Evolutionary conservation across 2,329 filamentous ascomycete species (phyloP).

Genomic region (Pseudogymnoascus sp.): DNA sequence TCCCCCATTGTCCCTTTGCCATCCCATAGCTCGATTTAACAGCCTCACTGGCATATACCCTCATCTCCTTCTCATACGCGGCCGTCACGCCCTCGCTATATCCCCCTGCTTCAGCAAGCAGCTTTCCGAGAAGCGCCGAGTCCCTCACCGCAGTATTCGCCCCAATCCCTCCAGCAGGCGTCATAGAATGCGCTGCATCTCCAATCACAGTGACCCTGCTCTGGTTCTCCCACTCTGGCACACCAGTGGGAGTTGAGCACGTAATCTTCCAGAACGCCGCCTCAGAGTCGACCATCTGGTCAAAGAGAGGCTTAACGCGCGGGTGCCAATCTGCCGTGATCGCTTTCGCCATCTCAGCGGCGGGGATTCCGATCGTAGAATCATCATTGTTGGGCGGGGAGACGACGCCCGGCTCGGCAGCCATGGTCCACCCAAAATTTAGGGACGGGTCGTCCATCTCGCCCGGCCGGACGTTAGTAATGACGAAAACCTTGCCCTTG

Average conservation of each 20-base stretch:
- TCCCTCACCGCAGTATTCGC: slow-evolving; percentile 50
- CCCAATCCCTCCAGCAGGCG: slow-evolving; percentile 46
- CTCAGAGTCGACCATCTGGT: slow-evolving; percentile 47
- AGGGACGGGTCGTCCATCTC: slow-evolving; percentile 51
- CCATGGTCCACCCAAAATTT: slow-evolving; percentile 58
- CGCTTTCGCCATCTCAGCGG: slow-evolving; percentile 49
- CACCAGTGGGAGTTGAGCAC: slow-evolving; percentile 49
- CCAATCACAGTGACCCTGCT: slow-evolving; percentile 50
- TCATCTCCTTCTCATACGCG: slow-evolving; percentile 55
- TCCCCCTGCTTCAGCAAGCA: slow-evolving; percentile 45
- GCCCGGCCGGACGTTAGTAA: slow-evolving; percentile 54
- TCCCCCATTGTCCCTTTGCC: slow-evolving; percentile 37
- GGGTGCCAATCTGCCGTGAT: slow-evolving; percentile 49
- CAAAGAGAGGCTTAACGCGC: slow-evolving; percentile 47
- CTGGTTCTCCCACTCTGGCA: slow-evolving; percentile 52
- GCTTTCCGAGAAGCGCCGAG: slow-evolving; percentile 43
- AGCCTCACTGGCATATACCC: slow-evolving; percentile 48
- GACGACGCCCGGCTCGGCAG: slow-evolving; percentile 48
- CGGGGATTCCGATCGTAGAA: slow-evolving; percentile 46
- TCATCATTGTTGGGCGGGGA: slow-evolving; percentile 51
- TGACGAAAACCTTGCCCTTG: slow-evolving; percentile 43
- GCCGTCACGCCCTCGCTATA: slow-evolving; percentile 45
- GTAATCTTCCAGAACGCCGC: slow-evolving; percentile 62
- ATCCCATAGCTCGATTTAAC: slow-evolving; percentile 46
- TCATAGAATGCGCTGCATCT: slow-evolving; percentile 51